phyloP scores from a whole-genome alignment of 352 stramenopile genomes.

The Aphanomyces astaci region DNA sequence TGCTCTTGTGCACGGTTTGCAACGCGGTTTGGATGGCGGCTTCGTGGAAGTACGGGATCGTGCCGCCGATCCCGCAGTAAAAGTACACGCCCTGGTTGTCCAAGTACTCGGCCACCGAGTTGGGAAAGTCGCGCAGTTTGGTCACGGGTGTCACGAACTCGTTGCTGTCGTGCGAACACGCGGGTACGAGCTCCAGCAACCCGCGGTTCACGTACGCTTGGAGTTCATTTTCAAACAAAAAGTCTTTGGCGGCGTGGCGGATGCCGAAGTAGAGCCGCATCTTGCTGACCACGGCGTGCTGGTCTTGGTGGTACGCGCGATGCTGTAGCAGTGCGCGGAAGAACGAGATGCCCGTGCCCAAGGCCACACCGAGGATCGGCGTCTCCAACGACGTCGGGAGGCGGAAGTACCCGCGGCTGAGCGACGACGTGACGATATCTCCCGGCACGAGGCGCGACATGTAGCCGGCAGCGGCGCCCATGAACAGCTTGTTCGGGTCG shows the following conservation, averaged over 20 bases:
- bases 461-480: slow-evolving; percentile 47
- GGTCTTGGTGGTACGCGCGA: slow-evolving; percentile 57
- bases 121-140: neutral
- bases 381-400: slow-evolving; percentile 52
- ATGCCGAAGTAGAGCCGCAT: slow-evolving; percentile 93
- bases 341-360: slow-evolving; percentile 83
- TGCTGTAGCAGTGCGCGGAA: slow-evolving; percentile 88
- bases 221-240: slow-evolving; percentile 91
- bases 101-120: slow-evolving; percentile 12
- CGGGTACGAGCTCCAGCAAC: slow-evolving; percentile 33
- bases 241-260: slow-evolving; percentile 89
- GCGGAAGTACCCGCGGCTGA: slow-evolving; percentile 75
- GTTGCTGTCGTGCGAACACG: slow-evolving; percentile 15
- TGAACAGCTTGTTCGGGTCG: slow-evolving; percentile 55
- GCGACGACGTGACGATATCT: slow-evolving; percentile 53
- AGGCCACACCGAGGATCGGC: slow-evolving; percentile 79
- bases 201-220: slow-evolving; percentile 76
- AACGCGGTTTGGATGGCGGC: slow-evolving; percentile 9
- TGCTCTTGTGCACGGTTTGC: slow-evolving; percentile 1
- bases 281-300: slow-evolving; percentile 40
- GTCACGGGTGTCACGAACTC: slow-evolving; percentile 19
- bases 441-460: slow-evolving; percentile 39
- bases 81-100: slow-evolving; percentile 22
- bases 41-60: slow-evolving; percentile 18
- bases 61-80: slow-evolving; percentile 22